phyloP scores from a whole-genome alignment of 257 asterid genomes.

The Ocimum tenuiflorum region DNA sequence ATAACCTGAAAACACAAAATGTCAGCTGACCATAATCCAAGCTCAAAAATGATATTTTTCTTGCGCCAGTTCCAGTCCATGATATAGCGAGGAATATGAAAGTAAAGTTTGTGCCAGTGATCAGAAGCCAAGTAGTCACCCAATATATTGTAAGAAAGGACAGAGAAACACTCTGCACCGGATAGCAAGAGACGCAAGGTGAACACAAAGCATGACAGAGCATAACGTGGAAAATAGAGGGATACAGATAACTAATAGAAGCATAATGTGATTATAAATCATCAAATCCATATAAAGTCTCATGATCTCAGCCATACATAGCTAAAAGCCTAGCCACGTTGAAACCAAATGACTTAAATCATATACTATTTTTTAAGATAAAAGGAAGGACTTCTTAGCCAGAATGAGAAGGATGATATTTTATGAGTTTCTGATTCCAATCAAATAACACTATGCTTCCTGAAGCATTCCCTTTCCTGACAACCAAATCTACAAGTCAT shows the following conservation, averaged over 20 bases:
- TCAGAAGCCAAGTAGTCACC: slow-evolving; percentile 76
- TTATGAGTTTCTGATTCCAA: background rate
- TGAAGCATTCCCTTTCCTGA: background rate
- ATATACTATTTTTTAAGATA: background rate
- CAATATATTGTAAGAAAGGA: slow-evolving; percentile 83
- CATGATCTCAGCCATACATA: background rate
- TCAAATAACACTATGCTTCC: background rate
- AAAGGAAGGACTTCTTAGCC: background rate
- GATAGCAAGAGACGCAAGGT: slow-evolving; percentile 15
- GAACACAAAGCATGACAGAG: background rate
- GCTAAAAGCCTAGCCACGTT: slow-evolving; percentile 8
- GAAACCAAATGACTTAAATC: background rate
- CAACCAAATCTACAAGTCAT: background rate
- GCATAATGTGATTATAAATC: background rate
- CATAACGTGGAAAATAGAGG: background rate
- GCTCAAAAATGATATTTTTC: slow-evolving; percentile 72
- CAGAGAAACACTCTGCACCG: slow-evolving; percentile 68
- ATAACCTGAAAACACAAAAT: slow-evolving; percentile 86
- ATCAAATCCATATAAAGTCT: background rate
- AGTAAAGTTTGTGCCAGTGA: slow-evolving; percentile 67
- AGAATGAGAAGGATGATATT: background rate
- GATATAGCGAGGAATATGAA: slow-evolving; percentile 65
- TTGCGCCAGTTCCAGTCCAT: slow-evolving; percentile 92
- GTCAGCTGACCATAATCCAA: slow-evolving; percentile 97
- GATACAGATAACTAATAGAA: background rate